These are phyloP conservation scores for Scedosporium dehoogii DNA, from an alignment of 2,329 filamentous ascomycete species.

Conservation along the genomic window DNA sequence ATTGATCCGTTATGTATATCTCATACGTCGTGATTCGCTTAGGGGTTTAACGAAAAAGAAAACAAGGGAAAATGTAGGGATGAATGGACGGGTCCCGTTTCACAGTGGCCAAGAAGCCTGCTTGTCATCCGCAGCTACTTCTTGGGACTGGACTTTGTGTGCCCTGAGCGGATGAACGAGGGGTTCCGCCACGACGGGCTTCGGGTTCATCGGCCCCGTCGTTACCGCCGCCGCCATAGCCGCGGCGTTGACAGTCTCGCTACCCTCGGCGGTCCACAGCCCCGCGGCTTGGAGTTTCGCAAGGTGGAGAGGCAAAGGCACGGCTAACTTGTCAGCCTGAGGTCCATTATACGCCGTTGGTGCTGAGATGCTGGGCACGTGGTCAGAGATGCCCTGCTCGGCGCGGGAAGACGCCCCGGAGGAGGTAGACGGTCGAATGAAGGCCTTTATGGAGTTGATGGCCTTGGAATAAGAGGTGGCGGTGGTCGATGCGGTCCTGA, in stretches of 20 bases:
- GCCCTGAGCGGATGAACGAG: conserved; percentile 3
- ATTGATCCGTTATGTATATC: neutral
- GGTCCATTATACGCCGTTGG: neutral
- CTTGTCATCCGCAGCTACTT: neutral
- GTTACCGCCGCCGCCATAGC: neutral
- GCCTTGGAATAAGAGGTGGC: neutral
- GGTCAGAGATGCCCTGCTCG: neutral
- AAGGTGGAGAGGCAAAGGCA: neutral
- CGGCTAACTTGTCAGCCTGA: conserved; percentile 3
- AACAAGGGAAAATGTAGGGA: neutral
- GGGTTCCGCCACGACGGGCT: conserved; percentile 1
- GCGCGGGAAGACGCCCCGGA: neutral
- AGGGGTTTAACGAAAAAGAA: neutral
- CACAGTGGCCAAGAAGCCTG: neutral
- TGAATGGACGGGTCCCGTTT: neutral
- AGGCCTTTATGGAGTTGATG: neutral
- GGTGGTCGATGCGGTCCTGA: neutral
- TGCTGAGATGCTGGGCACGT: neutral
- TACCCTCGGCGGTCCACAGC: neutral
- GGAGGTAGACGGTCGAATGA: neutral
- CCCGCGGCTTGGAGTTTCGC: conserved; percentile 5
- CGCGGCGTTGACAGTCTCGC: neutral
- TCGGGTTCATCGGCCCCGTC: neutral
- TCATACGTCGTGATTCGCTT: neutral
- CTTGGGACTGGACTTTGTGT: neutral